Percentiles rank a stretch among this genome's conserved stretches.
These are phyloP conservation scores for Cinnamomum micranthum DNA, from an alignment of 164 flowering plant species.

Conservation along the genomic window DNA sequence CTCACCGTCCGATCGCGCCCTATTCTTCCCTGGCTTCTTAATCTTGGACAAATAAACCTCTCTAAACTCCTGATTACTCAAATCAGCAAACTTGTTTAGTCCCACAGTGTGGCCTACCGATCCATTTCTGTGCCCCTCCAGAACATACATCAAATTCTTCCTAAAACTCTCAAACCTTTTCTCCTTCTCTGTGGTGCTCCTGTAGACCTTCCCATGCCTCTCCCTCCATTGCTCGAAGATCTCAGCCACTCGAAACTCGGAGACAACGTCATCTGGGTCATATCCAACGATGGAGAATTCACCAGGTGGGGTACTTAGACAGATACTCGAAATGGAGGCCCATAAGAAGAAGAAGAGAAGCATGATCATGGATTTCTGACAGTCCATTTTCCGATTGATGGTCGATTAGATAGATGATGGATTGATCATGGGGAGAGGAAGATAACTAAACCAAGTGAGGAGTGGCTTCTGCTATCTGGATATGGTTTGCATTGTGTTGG, in stretches of 20 bases:
- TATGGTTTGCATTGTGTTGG: no score
- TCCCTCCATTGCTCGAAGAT: constrained; percentile 52
- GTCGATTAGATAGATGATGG: neutral
- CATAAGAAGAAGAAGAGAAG: constrained; percentile 21
- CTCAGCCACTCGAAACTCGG: constrained; percentile 41
- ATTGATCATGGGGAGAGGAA: neutral
- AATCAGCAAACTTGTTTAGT: constrained; percentile 64
- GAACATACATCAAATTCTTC: constrained; percentile 41
- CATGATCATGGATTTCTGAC: constrained; percentile 12
- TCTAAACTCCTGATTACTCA: constrained; percentile 70
- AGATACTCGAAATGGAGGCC: constrained; percentile 19
- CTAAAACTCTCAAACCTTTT: constrained; percentile 41
- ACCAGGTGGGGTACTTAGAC: constrained; percentile 20
- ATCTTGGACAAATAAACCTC: constrained; percentile 35
- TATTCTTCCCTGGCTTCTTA: constrained; percentile 16
- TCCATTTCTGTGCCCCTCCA: constrained; percentile 30
- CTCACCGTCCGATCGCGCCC: neutral
- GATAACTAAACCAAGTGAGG: neutral
- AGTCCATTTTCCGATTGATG: constrained; percentile 23
- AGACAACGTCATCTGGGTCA: constrained; percentile 19
- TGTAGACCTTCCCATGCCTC: constrained; percentile 49
- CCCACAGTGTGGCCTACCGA: constrained; percentile 36
- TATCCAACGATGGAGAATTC: constrained; percentile 45
- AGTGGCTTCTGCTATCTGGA: neutral
- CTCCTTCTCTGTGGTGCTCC: constrained; percentile 36